Conservation (phyloP, 1,139 yeast genomes). For the Meyerozyma smithsonii region DNA sequence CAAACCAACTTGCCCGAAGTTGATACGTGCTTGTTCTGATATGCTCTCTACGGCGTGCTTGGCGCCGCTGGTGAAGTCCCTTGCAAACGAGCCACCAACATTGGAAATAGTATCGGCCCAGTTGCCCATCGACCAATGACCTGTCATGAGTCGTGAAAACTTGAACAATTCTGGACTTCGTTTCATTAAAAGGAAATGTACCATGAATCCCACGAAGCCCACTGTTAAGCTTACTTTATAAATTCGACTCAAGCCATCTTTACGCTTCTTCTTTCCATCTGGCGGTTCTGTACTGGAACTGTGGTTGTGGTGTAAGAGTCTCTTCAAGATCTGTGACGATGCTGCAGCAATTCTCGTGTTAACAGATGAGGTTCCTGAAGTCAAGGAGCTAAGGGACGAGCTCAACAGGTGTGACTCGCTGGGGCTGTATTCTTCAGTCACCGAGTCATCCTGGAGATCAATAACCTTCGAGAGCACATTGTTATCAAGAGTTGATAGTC, state of each 20-base stretch:
- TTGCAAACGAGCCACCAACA: background rate
- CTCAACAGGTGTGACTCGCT: conserved; percentile 26
- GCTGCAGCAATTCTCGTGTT: conserved; percentile 25
- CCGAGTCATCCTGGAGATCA: conserved; percentile 23
- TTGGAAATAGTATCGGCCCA: background rate
- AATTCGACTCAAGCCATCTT: conserved; percentile 11
- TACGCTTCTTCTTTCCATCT: conserved; percentile 7
- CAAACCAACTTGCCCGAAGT: conserved; percentile 27
- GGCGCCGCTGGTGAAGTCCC: background rate
- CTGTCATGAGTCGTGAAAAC: background rate
- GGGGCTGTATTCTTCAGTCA: conserved; percentile 11
- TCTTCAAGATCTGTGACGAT: conserved; percentile 31
- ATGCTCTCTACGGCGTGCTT: background rate
- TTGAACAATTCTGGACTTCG: conserved; percentile 12
- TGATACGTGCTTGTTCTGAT: background rate
- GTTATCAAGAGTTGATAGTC: conserved; percentile 19
- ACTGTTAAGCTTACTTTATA: conserved; percentile 35
- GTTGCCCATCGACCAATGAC: background rate
- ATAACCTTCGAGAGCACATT: conserved; percentile 17
- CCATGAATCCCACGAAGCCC: conserved; percentile 37
- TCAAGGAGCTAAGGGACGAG: conserved; percentile 33
- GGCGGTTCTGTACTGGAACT: conserved; percentile 1
- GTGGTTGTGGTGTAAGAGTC: conserved; percentile 10
- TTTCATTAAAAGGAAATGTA: conserved; percentile 32
- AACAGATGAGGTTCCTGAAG: conserved; percentile 27